phyloP scores from a whole-genome alignment of 2,329 filamentous ascomycete species.

The Onygenales sp. region DNA sequence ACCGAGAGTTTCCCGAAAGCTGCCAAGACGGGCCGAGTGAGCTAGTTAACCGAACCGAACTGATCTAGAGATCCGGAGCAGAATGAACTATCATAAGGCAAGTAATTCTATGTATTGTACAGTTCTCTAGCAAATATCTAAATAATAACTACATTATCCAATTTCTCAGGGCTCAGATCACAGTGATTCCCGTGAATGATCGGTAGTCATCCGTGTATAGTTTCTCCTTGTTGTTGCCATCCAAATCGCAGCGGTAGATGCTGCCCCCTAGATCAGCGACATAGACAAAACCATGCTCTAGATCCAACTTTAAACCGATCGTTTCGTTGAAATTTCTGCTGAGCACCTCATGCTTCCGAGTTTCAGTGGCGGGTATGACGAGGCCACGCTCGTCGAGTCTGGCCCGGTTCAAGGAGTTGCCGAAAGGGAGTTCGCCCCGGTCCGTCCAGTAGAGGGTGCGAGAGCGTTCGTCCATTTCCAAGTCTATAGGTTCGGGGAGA shows the following conservation, averaged over 20 bases:
- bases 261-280: conserved; percentile 18
- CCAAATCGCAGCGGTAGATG: conserved; percentile 15
- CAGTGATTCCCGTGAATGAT: background rate
- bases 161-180: background rate
- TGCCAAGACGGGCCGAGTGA: too few species aligned
- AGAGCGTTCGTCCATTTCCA: conserved; percentile 42
- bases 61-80: too few species aligned
- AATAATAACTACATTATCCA: too few species aligned
- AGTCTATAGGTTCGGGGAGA: conserved; percentile 49
- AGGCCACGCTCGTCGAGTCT: conserved; percentile 9
- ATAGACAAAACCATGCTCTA: conserved; percentile 13
- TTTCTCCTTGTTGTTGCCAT: conserved; percentile 13
- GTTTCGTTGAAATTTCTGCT: conserved; percentile 30
- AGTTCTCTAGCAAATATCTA: too few species aligned
- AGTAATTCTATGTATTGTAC: too few species aligned
- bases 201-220: background rate
- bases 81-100: too few species aligned
- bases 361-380: conserved; percentile 19
- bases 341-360: conserved; percentile 15
- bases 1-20: too few species aligned
- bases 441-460: conserved; percentile 51
- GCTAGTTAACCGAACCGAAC: too few species aligned
- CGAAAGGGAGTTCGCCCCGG: conserved; percentile 46
- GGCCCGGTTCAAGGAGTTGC: conserved; percentile 44
- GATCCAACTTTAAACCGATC: conserved; percentile 18